Conservation (phyloP, 2,329 filamentous ascomycete genomes). For the Penicillium olsonii region DNA sequence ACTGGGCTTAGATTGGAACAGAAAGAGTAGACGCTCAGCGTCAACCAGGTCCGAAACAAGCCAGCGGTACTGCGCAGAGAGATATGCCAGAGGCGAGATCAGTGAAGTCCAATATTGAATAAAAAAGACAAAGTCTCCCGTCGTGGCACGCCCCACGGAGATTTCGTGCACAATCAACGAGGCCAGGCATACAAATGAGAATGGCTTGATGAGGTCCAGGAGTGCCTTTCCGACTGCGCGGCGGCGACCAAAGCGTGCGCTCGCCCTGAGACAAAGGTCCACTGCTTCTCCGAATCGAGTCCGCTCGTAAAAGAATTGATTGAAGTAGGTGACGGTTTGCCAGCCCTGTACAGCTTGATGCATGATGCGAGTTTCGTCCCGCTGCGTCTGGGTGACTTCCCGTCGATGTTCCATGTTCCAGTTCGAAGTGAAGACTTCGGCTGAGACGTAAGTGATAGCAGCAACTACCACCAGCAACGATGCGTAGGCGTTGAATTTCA, state of each 20-base stretch:
- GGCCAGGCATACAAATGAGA: slow-evolving; percentile 45
- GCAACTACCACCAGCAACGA: slow-evolving; percentile 49
- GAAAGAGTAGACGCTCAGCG: slow-evolving; percentile 55
- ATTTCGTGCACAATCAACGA: slow-evolving; percentile 57
- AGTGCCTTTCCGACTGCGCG: slow-evolving; percentile 6
- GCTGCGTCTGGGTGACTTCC: slow-evolving; percentile 40
- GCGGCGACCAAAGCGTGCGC: slow-evolving; percentile 1
- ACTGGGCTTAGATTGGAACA: slow-evolving; percentile 50
- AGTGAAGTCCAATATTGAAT: slow-evolving; percentile 63
- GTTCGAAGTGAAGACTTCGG: slow-evolving; percentile 40
- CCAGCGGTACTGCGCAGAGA: slow-evolving; percentile 51
- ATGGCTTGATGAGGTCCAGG: slow-evolving; percentile 48
- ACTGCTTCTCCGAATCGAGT: slow-evolving; percentile 42
- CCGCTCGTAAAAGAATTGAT: slow-evolving; percentile 56
- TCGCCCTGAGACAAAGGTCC: background rate
- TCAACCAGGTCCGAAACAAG: slow-evolving; percentile 61
- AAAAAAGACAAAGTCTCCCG: slow-evolving; percentile 64
- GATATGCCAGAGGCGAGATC: slow-evolving; percentile 48
- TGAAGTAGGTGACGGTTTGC: slow-evolving; percentile 60
- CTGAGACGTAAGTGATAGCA: slow-evolving; percentile 54
- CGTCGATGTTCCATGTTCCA: slow-evolving; percentile 43
- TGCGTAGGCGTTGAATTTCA: slow-evolving; percentile 63
- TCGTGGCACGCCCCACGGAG: slow-evolving; percentile 46
- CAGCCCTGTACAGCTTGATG: slow-evolving; percentile 61
- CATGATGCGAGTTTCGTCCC: slow-evolving; percentile 55